Percentiles rank a stretch among this genome's conserved stretches.
Conservation (phyloP, 148 eudicot genomes). For the Silene conica region DNA sequence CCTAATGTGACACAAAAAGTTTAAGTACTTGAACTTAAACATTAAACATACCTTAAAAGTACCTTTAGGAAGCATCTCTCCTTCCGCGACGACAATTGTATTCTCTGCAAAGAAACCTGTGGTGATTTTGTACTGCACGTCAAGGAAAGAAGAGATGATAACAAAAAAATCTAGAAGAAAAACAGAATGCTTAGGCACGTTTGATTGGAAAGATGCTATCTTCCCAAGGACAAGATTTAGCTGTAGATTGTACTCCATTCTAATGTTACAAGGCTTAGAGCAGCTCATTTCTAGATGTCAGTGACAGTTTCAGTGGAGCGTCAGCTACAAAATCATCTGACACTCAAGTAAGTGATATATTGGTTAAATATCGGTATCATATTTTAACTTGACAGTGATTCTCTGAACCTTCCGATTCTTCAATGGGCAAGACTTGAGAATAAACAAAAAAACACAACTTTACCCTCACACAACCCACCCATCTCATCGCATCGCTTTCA, state of each 20-base stretch:
- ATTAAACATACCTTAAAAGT: slow-evolving; percentile 60
- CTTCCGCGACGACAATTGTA: slow-evolving; percentile 90
- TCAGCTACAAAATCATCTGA: not conserved
- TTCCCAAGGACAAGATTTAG: not conserved
- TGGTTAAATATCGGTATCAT: not conserved
- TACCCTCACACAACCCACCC: too few species aligned
- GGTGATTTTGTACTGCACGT: slow-evolving; percentile 70
- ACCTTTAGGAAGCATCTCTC: slow-evolving; percentile 75
- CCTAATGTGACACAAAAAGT: not conserved
- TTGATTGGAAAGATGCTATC: not conserved
- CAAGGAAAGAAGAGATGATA: slow-evolving; percentile 36
- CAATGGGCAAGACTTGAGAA: too few species aligned
- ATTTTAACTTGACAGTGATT: not conserved
- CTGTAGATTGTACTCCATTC: not conserved
- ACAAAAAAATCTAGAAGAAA: not conserved
- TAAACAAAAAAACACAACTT: too few species aligned
- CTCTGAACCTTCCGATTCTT: too few species aligned
- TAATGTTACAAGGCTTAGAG: not conserved
- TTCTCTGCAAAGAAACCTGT: slow-evolving; percentile 86
- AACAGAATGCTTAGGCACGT: not conserved
- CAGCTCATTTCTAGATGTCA: not conserved
- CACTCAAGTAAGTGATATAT: not conserved
- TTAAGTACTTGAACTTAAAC: not conserved
- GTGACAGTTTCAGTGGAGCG: not conserved
- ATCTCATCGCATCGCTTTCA: too few species aligned